These are phyloP conservation scores for Zymoseptoria brevis DNA, from an alignment of 2,329 filamentous ascomycete genomes.

Conservation along the genomic window DNA sequence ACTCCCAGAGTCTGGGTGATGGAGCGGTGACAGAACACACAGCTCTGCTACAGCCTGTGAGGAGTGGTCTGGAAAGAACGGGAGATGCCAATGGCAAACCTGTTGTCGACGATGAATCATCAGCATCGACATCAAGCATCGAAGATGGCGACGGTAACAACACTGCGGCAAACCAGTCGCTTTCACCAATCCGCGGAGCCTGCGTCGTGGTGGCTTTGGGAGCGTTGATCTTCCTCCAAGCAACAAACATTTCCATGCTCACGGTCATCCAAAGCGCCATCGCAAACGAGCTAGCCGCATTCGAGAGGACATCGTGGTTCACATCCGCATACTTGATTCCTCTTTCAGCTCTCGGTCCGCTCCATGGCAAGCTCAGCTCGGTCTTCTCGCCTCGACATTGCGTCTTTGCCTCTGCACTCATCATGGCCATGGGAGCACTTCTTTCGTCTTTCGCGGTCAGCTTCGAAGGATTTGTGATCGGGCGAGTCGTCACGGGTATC, in stretches of 20 bases:
- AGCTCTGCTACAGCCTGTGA: not conserved
- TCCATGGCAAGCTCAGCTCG: slow-evolving; percentile 63
- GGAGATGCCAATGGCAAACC: not conserved
- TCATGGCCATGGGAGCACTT: slow-evolving; percentile 55
- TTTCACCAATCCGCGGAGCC: slow-evolving; percentile 13
- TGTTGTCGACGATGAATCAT: not conserved
- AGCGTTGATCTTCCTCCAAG: slow-evolving; percentile 32
- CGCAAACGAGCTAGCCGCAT: slow-evolving; percentile 65
- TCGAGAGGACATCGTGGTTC: slow-evolving; percentile 70
- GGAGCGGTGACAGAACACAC: not conserved
- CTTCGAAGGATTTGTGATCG: slow-evolving; percentile 58
- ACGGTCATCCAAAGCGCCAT: slow-evolving; percentile 73
- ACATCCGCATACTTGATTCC: slow-evolving; percentile 67
- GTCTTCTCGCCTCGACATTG: slow-evolving; percentile 64
- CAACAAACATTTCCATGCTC: slow-evolving; percentile 69
- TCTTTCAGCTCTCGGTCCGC: slow-evolving; percentile 53
- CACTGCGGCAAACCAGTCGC: slow-evolving; percentile 19
- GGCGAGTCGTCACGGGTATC: slow-evolving; percentile 59
- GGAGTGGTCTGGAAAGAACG: not conserved
- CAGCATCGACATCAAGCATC: not conserved
- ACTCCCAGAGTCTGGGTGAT: not conserved
- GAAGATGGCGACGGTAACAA: slow-evolving; percentile 8
- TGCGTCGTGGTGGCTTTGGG: slow-evolving; percentile 21
- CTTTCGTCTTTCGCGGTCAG: slow-evolving; percentile 55
- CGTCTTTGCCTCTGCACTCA: slow-evolving; percentile 52